A percentile compares a stretch with the other conserved stretches of the same genome.
These are phyloP conservation scores for Vitellaria paradoxa DNA, from an alignment of 179 eudicot genomes.

Conservation along the genomic window DNA sequence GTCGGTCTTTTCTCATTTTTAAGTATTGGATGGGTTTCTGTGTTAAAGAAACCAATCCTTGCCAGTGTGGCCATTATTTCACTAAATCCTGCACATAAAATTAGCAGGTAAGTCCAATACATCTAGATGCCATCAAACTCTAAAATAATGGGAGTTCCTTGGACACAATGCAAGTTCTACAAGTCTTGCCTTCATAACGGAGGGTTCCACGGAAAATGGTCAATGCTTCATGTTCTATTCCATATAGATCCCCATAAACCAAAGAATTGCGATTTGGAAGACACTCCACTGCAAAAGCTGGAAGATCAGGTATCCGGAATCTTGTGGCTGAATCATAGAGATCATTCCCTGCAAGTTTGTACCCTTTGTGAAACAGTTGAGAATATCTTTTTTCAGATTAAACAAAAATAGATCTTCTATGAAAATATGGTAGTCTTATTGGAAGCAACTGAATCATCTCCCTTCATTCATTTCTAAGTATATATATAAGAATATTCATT, in stretches of 20 bases:
- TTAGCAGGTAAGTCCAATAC: not conserved
- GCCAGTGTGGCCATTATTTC: slow-evolving; percentile 81
- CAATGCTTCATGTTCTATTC: slow-evolving; percentile 71
- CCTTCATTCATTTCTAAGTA: not conserved
- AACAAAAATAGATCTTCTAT: not conserved
- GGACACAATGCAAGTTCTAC: not conserved
- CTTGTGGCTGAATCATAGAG: slow-evolving; percentile 81
- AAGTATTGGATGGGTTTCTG: slow-evolving; percentile 47
- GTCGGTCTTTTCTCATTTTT: slow-evolving; percentile 48
- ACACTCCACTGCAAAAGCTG: slow-evolving; percentile 92
- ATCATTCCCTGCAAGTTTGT: slow-evolving; percentile 61
- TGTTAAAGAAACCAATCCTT: slow-evolving; percentile 71
- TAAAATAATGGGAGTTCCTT: not conserved
- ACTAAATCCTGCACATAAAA: slow-evolving; percentile 61
- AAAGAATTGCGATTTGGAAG: slow-evolving; percentile 94
- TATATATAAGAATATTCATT: too few species aligned
- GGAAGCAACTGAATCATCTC: not conserved
- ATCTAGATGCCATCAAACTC: not conserved
- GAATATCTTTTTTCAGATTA: not conserved
- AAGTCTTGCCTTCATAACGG: slow-evolving; percentile 76
- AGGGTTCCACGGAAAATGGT: slow-evolving; percentile 95
- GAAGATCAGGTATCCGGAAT: slow-evolving; percentile 75
- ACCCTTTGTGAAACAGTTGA: slow-evolving; percentile 11
- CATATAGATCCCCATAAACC: slow-evolving; percentile 80
- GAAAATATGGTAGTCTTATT: not conserved